Conservation (phyloP, 148 eudicot genomes). For the Chenopodium album region DNA sequence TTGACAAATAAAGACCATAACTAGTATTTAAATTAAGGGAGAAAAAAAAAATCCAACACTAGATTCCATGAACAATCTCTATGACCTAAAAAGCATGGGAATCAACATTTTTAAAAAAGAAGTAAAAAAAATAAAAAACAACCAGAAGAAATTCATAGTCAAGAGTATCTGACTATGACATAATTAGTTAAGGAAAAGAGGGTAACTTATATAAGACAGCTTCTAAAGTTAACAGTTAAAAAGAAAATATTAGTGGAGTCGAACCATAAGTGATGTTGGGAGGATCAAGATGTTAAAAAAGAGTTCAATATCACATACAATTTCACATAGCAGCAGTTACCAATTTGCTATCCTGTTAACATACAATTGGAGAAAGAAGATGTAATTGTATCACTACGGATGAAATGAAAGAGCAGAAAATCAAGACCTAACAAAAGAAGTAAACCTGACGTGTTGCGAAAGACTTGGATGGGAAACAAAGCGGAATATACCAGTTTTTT, state of each 20-base stretch:
- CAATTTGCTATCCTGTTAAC: background rate
- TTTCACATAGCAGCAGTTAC: background rate
- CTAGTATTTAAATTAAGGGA: too few relatives aligned
- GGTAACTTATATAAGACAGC: background rate
- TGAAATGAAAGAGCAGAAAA: background rate
- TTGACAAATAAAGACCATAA: too few relatives aligned
- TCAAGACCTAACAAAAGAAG: too few relatives aligned
- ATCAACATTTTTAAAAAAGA: too few relatives aligned
- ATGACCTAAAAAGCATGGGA: too few relatives aligned
- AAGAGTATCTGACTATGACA: background rate
- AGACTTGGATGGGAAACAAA: too few relatives aligned
- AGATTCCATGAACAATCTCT: too few relatives aligned
- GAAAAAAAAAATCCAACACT: too few relatives aligned
- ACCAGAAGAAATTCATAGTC: background rate
- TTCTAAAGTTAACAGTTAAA: background rate
- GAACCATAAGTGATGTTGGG: background rate
- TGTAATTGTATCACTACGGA: background rate
- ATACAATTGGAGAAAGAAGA: background rate
- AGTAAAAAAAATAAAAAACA: too few relatives aligned
- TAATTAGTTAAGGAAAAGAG: background rate
- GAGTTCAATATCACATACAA: background rate
- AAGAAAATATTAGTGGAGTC: background rate
- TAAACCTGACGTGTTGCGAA: too few relatives aligned
- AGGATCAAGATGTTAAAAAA: background rate
- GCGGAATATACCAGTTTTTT: too few relatives aligned